Evolutionary conservation across 2,329 filamentous ascomycete species (phyloP), one percentile per base, ranked within the genome.

Genomic region (Exophiala phaeomuriformis): DNA sequence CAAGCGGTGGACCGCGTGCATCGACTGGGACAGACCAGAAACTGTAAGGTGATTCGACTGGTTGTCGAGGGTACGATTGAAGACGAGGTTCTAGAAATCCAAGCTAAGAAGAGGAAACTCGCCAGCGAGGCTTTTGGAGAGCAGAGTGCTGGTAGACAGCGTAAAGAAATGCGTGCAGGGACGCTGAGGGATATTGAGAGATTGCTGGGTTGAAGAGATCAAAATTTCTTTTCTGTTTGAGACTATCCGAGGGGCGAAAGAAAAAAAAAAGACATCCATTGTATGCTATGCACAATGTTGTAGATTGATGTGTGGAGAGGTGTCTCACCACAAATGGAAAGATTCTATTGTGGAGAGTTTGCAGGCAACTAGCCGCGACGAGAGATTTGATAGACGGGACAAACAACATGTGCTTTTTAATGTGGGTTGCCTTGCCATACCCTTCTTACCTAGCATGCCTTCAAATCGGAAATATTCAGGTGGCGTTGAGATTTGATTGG

Each of bases 1-100:
- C 90, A 95, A 67, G 90, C 90, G 2, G 79, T 95, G 2, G 90
- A 95, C 66, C 84, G 90, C 3, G 89, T 95, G 4, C 88, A 95
- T 66, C 79, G 90, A 0, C 76, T 95, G 0, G 90, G 90, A 0
- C 90, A 95, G 71, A 90, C 78, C 59, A 79, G 86, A 36, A 79
- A 84, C 56, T 90, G 85, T 0, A 90, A 82, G 1, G 84, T 95
- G 1, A 93, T 88, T 76, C 77, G 89, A 44, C 74, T 95, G 6
- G 81, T 95, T 1, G 85, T 95, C 72, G 86, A 95, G 62, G 80
- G 77, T 1, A 86, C 81, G 5, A 82, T 95, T 3, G 90, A 95
- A 68, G 86, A 95, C 67, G 77, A 83, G 0, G 89, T 95, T 19
- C 72, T 95, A 36, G 77, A 82, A 12, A 83, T 94, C 44, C 90